phyloP scores from a whole-genome alignment of 768 basidiomycete genomes.

The Lactifluus pinguis region DNA sequence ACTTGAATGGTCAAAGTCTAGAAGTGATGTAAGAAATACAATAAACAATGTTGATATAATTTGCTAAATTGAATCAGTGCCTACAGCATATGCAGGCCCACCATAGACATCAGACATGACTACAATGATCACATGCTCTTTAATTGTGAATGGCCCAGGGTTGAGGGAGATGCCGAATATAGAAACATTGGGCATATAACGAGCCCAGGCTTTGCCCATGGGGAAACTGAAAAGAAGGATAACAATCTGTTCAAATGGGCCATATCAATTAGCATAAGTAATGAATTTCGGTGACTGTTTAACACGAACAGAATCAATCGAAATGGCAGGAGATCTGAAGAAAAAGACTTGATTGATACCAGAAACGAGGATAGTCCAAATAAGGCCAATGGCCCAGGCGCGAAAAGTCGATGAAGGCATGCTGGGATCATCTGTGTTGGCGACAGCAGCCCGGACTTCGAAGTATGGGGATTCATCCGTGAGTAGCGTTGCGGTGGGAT shows the following conservation, averaged over 20 bases:
- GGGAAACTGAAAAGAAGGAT: constrained; percentile 64
- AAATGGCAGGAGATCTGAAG: constrained; percentile 49
- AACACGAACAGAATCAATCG: constrained; percentile 6
- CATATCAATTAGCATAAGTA: no score
- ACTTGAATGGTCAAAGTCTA: no score
- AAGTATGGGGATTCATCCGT: constrained; percentile 45
- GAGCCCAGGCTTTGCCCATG: constrained; percentile 31
- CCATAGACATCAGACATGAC: background rate
- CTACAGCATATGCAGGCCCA: background rate
- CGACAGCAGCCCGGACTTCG: constrained; percentile 43
- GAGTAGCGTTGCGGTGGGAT: background rate
- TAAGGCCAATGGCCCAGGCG: constrained; percentile 30
- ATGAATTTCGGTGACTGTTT: no score
- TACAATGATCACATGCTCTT: background rate
- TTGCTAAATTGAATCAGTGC: background rate
- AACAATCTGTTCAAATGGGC: constrained; percentile 31
- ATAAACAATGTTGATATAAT: background rate
- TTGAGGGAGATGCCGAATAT: constrained; percentile 34
- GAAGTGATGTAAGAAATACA: no score
- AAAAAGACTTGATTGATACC: constrained; percentile 74
- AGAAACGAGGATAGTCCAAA: constrained; percentile 50
- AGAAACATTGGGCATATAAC: no score
- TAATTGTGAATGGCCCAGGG: background rate
- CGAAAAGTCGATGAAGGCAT: constrained; percentile 32
- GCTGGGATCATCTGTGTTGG: constrained; percentile 37